A percentile compares a stretch with the other conserved stretches of the same genome.
Evolutionary conservation across 2,329 filamentous ascomycete species (phyloP).

Genomic region (Triangularia setosa): DNA sequence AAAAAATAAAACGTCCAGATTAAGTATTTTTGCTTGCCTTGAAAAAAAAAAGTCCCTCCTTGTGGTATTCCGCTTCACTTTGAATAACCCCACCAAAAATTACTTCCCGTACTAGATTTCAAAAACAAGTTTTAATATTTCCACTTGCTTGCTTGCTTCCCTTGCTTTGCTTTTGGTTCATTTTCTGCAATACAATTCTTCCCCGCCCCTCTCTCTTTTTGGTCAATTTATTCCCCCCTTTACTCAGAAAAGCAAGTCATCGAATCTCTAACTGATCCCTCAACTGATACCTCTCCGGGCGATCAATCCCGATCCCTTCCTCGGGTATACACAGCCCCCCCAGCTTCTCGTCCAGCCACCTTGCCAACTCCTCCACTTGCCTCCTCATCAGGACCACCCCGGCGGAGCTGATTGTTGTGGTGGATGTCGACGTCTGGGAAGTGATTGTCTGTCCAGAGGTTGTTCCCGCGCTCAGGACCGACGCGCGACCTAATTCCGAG

Average conservation of each 20-base stretch:
- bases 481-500: slow-evolving; percentile 19
- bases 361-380: slow-evolving; percentile 56
- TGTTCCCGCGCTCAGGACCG: slow-evolving; percentile 26
- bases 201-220: neutral
- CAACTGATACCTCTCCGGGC: neutral
- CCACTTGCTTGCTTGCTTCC: too few relatives aligned
- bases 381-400: slow-evolving; percentile 50
- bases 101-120: too few relatives aligned
- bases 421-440: neutral
- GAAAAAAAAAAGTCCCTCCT: too few relatives aligned
- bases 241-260: too few relatives aligned
- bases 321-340: slow-evolving; percentile 50
- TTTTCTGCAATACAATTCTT: neutral
- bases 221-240: neutral
- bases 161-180: too few relatives aligned
- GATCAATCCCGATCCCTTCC: slow-evolving; percentile 41
- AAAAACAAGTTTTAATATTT: too few relatives aligned
- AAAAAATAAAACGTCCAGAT: too few relatives aligned
- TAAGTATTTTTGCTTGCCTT: too few relatives aligned
- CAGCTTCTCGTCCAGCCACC: slow-evolving; percentile 58
- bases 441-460: slow-evolving; percentile 28
- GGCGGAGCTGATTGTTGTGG: slow-evolving; percentile 30
- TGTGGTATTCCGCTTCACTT: too few relatives aligned
- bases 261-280: neutral
- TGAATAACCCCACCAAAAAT: too few relatives aligned